Evolutionary conservation across 352 stramenopile species (phyloP).

Genomic region (Phytophthora quininea): DNA sequence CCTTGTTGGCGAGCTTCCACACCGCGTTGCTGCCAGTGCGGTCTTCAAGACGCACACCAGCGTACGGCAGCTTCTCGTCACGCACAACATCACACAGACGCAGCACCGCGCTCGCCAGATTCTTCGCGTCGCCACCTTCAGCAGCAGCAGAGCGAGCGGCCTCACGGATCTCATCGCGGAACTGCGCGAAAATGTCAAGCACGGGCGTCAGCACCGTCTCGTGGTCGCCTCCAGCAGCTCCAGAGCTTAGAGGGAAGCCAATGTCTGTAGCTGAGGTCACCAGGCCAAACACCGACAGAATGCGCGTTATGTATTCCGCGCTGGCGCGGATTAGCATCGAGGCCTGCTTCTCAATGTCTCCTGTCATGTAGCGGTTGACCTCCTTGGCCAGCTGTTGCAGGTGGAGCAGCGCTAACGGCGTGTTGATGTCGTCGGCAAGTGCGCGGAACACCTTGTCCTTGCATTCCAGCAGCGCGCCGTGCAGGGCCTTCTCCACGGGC

Average conservation of each 20-base stretch:
- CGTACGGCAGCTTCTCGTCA: slow-evolving; percentile 88
- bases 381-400: slow-evolving; percentile 85
- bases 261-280: slow-evolving; percentile 77
- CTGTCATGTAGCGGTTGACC: slow-evolving; percentile 85
- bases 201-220: slow-evolving; percentile 86
- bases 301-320: slow-evolving; percentile 90
- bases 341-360: slow-evolving; percentile 53
- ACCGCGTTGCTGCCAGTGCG: slow-evolving; percentile 63
- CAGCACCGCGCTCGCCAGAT: slow-evolving; percentile 74
- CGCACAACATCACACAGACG: slow-evolving; percentile 87
- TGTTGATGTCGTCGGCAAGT: slow-evolving; percentile 93
- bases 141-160: slow-evolving; percentile 60
- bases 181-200: slow-evolving; percentile 90
- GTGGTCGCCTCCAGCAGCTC: slow-evolving; percentile 55
- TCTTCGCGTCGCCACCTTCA: slow-evolving; percentile 49
- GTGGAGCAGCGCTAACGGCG: slow-evolving; percentile 76
- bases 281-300: slow-evolving; percentile 86
- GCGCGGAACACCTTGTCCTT: slow-evolving; percentile 85
- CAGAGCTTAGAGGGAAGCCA: slow-evolving; percentile 73
- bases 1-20: slow-evolving; percentile 93
- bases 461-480: slow-evolving; percentile 63
- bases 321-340: slow-evolving; percentile 84
- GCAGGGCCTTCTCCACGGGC: slow-evolving; percentile 75
- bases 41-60: slow-evolving; percentile 91
- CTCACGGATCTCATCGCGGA: slow-evolving; percentile 85